Base-by-base conservation (phyloP, 75 land plant genomes). In the Adiantum capillusveneris region DNA sequence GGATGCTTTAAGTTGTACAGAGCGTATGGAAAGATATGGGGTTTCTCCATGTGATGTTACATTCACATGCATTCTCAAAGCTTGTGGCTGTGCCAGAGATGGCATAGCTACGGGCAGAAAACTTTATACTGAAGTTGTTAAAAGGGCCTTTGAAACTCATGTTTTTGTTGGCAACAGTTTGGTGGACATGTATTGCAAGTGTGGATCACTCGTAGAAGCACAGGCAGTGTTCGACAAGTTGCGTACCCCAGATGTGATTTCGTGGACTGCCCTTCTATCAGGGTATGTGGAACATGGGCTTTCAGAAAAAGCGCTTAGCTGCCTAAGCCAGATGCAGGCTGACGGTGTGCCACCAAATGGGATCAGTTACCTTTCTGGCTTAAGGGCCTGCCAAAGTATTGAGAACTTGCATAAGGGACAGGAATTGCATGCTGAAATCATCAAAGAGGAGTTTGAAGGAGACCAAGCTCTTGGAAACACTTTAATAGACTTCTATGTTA, bases 401-500 rank as follows among this genome's bases (percentile, higher is more conserved):
- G 14, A 34, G 45, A 69, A 57, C 36, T 56, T 63, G 20, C 49
- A 56, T n/a, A 41, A 27, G 25, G 77, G 84, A 25, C 63, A 66
- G 43, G 44, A 31, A 51, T 52, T 70, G 5, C 80, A 81, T 51
- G 65, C 46, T 1, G 24, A 69, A 11, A 34, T 56, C 6, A 21
- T 73, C 14, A 73, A 56, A 50, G 53, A 64, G 29, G 84, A 80
- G 54, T 77, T 63, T 59, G 74, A 66, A 5, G 56, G 65, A 12
- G 57, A 73, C 53, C 58, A 59, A 18, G 57, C 69, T 70, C 74
- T 81, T 13, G 74, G 65, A 48, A 77, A 64, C 53, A 27, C 65
- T 31, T 20, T 81, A 69, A 60, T 77, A 45, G 73, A 77, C 53
- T 29, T 77, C 57, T 78, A 82, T 71, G 71, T 75, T 12, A 52